phyloP scores from a whole-genome alignment of 176 grass and related monocot genomes.

The Triticum aestivum region IWGSC_CS_RefSeq_v2.1 NC_057796.1:10593733-10594232 shows the following conservation, averaged over 20 bases:
- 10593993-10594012: not conserved
- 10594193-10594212: not conserved
- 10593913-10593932: not conserved
- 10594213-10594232: not conserved
- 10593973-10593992: not conserved
- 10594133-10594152: not conserved
- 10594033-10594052: constrained; percentile 1
- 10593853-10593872: not conserved
- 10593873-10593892: not conserved
- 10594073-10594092: not conserved
- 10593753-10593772: not conserved
- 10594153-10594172: not conserved
- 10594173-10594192: not conserved
- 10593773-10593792: not conserved
- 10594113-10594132: not conserved
- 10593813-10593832: not conserved
- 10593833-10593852: not conserved
- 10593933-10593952: not conserved
- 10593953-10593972: not conserved
- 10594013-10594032: not conserved
- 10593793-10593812: not conserved
- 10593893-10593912: not conserved
- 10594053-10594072: not conserved
- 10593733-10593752: not conserved
- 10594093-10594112: not conserved